phyloP scores from a whole-genome alignment of 2,329 filamentous ascomycete genomes.

The Westerdykella ornata region DNA sequence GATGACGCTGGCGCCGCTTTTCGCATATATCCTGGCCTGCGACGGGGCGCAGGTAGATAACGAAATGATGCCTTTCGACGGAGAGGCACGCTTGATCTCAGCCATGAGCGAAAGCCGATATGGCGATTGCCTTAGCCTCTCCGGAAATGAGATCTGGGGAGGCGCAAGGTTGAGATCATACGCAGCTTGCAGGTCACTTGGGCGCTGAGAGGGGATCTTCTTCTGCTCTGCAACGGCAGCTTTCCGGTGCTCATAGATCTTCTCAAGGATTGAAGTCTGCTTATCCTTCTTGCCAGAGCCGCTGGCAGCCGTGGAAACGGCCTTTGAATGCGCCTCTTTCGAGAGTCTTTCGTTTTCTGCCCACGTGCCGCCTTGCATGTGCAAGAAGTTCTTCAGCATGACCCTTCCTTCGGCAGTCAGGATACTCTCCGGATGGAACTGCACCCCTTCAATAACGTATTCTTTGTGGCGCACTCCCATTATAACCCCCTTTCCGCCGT shows the following conservation, averaged over 20 bases:
- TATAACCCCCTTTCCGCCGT: constrained; percentile 77
- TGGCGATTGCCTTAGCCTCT: constrained; percentile 71
- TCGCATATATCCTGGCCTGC: constrained; percentile 85
- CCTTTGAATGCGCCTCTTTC: constrained; percentile 30
- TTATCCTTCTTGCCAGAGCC: constrained; percentile 42
- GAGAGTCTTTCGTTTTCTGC: constrained; percentile 61
- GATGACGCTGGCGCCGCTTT: constrained; percentile 92
- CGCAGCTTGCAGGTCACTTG: constrained; percentile 74
- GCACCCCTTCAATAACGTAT: constrained; percentile 86
- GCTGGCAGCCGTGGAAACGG: constrained; percentile 28
- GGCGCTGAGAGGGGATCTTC: constrained; percentile 73
- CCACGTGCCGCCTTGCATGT: constrained; percentile 87
- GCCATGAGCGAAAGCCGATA: constrained; percentile 92
- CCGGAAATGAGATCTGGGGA: constrained; percentile 71
- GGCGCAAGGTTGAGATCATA: constrained; percentile 81
- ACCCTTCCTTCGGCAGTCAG: constrained; percentile 78
- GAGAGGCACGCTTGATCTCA: constrained; percentile 93
- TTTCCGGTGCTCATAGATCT: constrained; percentile 79
- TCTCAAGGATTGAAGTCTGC: constrained; percentile 79
- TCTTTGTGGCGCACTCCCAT: constrained; percentile 96
- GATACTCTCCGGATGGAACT: constrained; percentile 97
- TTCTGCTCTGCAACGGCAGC: constrained; percentile 74
- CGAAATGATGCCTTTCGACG: constrained; percentile 91
- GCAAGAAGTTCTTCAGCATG: constrained; percentile 91
- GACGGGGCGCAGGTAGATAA: constrained; percentile 79